phyloP scores from a whole-genome alignment of 2,329 filamentous ascomycete genomes.

The Mycogone perniciosa region DNA sequence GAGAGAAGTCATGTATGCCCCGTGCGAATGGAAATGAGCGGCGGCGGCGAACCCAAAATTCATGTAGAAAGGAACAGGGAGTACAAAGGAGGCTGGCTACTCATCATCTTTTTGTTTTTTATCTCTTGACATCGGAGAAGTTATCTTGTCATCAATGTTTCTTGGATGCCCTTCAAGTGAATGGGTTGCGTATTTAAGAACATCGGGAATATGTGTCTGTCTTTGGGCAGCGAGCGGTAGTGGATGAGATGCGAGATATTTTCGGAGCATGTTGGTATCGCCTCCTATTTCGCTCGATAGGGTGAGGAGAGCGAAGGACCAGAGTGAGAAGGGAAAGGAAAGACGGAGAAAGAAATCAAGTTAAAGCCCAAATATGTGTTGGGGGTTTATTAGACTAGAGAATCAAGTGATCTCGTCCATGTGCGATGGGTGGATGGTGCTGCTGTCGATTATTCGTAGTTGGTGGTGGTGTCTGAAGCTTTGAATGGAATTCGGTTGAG shows the following conservation, averaged over 20 bases:
- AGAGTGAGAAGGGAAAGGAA: conserved; percentile 7
- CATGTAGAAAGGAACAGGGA: conserved; percentile 37
- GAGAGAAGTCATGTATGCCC: conserved; percentile 37
- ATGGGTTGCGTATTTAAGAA: conserved; percentile 19
- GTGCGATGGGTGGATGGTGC: conserved; percentile 10
- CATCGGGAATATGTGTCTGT: conserved; percentile 3
- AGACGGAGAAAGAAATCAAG: conserved; percentile 2
- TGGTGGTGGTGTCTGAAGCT: not conserved
- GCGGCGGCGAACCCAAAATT: conserved; percentile 32
- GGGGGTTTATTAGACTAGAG: conserved; percentile 18
- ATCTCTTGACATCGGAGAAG: conserved; percentile 14
- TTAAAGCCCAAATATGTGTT: not conserved
- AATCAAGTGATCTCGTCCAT: conserved; percentile 29
- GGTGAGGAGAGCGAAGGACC: not conserved
- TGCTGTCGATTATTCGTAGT: not conserved
- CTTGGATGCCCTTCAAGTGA: conserved; percentile 32
- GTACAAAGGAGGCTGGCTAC: conserved; percentile 30
- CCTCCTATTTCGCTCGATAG: conserved; percentile 15
- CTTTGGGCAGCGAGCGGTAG: conserved; percentile 11
- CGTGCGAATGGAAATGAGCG: conserved; percentile 23
- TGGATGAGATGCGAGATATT: conserved; percentile 18
- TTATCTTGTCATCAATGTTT: conserved; percentile 20
- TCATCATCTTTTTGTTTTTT: conserved; percentile 14
- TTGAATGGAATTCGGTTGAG: not conserved
- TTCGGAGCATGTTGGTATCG: conserved; percentile 24